Evolutionary conservation across 1,284 basidiomycete species (phyloP).

Genomic region (Erythrobasidium hasegawianum): DNA sequence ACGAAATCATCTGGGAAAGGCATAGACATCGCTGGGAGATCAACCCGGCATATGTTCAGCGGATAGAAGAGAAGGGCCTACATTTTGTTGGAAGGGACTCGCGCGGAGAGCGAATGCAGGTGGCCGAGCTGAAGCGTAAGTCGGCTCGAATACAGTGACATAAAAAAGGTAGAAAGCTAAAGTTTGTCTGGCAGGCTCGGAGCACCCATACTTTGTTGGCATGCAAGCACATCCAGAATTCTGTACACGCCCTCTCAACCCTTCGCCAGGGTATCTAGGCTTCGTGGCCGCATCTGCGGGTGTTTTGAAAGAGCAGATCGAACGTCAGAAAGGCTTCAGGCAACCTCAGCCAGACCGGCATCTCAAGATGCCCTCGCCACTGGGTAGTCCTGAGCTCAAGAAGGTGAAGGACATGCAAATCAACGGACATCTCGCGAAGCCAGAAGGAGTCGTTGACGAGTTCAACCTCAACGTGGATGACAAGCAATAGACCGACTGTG

Average conservation of each 20-base stretch:
- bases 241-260: slow-evolving; percentile 97
- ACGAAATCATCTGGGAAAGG: slow-evolving; percentile 85
- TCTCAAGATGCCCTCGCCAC: slow-evolving; percentile 18
- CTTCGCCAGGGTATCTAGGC: slow-evolving; percentile 94
- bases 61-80: slow-evolving; percentile 68
- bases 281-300: slow-evolving; percentile 84
- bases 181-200: slow-evolving; percentile 50
- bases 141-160: slow-evolving; percentile 34
- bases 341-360: slow-evolving; percentile 54
- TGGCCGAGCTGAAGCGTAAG: slow-evolving; percentile 78
- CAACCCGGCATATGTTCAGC: slow-evolving; percentile 79
- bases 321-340: slow-evolving; percentile 58
- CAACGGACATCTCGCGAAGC: slow-evolving; percentile 33
- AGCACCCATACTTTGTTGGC: slow-evolving; percentile 92
- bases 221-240: slow-evolving; percentile 98
- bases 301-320: slow-evolving; percentile 72
- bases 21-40: slow-evolving; percentile 98
- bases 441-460: slow-evolving; percentile 30
- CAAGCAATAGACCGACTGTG: too few species aligned
- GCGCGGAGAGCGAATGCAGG: slow-evolving; percentile 95
- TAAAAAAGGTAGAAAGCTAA: not conserved
- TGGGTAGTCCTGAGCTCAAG: slow-evolving; percentile 20
- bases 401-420: slow-evolving; percentile 29
- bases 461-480: slow-evolving; percentile 33
- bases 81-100: slow-evolving; percentile 91